phyloP scores from a whole-genome alignment of 192 early-diverging fungal genomes.

The Haplosporangium gracile region DNA sequence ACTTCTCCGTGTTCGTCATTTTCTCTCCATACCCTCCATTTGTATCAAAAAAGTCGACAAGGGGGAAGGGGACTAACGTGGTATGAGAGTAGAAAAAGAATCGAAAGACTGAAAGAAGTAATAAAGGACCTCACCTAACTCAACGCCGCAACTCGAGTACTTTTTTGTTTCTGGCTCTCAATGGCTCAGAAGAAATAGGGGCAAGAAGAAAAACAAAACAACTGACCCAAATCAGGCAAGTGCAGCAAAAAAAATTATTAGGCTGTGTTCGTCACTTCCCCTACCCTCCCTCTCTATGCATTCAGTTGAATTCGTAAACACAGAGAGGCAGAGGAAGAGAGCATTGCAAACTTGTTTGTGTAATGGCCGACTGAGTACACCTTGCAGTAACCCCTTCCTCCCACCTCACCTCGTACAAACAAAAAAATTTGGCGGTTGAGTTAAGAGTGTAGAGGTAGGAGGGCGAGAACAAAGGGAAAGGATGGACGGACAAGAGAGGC shows the following conservation, averaged over 20 bases:
- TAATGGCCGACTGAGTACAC: background rate
- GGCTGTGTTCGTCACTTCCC: constrained; percentile 7
- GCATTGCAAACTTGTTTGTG: background rate
- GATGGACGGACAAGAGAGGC: background rate
- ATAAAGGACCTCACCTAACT: background rate
- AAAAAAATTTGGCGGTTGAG: background rate
- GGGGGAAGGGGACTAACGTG: background rate
- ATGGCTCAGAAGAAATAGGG: background rate
- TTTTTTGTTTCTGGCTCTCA: background rate
- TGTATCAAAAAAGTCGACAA: too few relatives aligned
- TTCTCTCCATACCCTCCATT: background rate
- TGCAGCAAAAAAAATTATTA: background rate
- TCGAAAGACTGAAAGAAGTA: background rate
- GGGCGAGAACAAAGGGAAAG: background rate
- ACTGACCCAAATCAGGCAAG: constrained; percentile 1
- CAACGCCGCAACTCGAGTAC: background rate
- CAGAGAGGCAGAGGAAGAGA: background rate
- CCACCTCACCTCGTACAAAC: background rate
- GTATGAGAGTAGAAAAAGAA: background rate
- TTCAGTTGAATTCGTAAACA: background rate
- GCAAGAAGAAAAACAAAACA: background rate
- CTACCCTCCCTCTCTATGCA: background rate
- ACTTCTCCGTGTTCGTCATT: background rate
- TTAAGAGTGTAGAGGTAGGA: background rate
- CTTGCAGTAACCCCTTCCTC: background rate